phyloP scores from a whole-genome alignment of 1,284 basidiomycete genomes.

The Xanthoconium separans region DNA sequence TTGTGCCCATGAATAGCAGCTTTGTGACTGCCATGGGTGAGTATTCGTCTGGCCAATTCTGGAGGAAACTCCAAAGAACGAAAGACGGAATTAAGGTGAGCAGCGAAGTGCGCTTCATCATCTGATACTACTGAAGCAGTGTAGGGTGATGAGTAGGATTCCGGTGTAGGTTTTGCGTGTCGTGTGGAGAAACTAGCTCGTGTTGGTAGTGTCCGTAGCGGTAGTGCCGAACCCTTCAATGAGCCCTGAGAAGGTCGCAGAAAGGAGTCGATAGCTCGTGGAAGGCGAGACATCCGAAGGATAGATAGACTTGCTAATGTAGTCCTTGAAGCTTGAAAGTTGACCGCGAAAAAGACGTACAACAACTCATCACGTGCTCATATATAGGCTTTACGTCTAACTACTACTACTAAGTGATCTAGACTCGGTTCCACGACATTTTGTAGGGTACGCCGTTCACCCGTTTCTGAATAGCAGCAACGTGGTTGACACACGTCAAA shows the following conservation, averaged over 20 bases:
- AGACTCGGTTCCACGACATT: neutral
- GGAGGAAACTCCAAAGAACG: conserved; percentile 64
- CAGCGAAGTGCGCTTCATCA: conserved; percentile 35
- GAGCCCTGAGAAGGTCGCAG: conserved; percentile 10
- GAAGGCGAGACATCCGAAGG: conserved; percentile 23
- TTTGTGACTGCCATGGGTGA: conserved; percentile 74
- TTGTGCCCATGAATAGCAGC: conserved; percentile 67
- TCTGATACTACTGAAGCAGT: neutral
- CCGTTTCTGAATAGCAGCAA: neutral
- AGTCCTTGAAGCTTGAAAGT: neutral
- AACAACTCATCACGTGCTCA: too few species aligned
- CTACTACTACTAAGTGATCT: neutral
- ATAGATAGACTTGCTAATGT: too few species aligned
- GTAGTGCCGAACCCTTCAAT: conserved; percentile 13
- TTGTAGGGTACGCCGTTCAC: neutral
- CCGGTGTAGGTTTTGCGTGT: neutral
- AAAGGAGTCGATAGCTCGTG: conserved; percentile 9
- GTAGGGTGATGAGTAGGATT: conserved; percentile 1
- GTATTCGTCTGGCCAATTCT: conserved; percentile 65
- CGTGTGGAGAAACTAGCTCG: conserved; percentile 16
- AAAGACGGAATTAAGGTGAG: conserved; percentile 63
- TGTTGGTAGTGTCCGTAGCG: conserved; percentile 9
- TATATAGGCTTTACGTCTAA: too few species aligned
- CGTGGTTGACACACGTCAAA: conserved; percentile 19
- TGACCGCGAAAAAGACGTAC: too few species aligned